Evolutionary conservation across 352 stramenopile species (phyloP).

Genomic region (Globisporangium cystogenes): DNA sequence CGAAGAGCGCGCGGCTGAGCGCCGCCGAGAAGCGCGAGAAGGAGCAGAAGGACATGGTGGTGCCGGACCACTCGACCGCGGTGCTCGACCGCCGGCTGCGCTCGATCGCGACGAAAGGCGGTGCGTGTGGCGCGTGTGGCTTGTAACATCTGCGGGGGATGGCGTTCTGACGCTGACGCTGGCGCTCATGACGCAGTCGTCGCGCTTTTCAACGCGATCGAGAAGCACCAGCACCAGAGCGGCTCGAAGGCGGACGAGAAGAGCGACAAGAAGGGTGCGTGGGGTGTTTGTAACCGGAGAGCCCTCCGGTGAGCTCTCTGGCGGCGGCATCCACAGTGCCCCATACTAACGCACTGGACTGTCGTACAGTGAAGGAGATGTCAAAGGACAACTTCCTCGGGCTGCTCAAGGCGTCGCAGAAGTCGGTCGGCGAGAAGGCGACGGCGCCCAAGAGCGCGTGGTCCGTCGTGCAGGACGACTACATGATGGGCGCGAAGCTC

Average conservation of each 20-base stretch:
- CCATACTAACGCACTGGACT: too few species aligned
- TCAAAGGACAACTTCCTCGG: slow-evolving; percentile 82
- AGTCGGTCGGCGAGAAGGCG: slow-evolving; percentile 17
- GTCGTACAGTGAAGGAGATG: slow-evolving; percentile 62
- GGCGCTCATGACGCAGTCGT: slow-evolving; percentile 36
- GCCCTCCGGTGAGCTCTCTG: too few species aligned
- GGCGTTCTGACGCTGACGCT: background rate
- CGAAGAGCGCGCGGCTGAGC: slow-evolving; percentile 59
- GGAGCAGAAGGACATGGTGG: slow-evolving; percentile 74
- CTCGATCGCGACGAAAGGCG: slow-evolving; percentile 81
- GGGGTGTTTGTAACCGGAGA: too few species aligned
- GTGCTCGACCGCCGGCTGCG: slow-evolving; percentile 62
- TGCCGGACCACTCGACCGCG: slow-evolving; percentile 52
- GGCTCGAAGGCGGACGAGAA: slow-evolving; percentile 51
- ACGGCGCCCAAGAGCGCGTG: slow-evolving; percentile 29
- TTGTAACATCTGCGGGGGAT: too few species aligned
- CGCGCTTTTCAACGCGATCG: slow-evolving; percentile 81
- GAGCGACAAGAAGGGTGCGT: slow-evolving; percentile 58
- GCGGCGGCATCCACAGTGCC: too few species aligned
- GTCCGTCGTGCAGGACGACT: slow-evolving; percentile 83
- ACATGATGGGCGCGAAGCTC: slow-evolving; percentile 83
- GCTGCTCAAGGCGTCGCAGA: slow-evolving; percentile 60
- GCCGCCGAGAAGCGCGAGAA: slow-evolving; percentile 66
- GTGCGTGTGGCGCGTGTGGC: slow-evolving; percentile 21
- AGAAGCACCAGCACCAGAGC: slow-evolving; percentile 78